Conservation (phyloP, 768 basidiomycete species). For the Ephemerocybe angulata region DNA sequence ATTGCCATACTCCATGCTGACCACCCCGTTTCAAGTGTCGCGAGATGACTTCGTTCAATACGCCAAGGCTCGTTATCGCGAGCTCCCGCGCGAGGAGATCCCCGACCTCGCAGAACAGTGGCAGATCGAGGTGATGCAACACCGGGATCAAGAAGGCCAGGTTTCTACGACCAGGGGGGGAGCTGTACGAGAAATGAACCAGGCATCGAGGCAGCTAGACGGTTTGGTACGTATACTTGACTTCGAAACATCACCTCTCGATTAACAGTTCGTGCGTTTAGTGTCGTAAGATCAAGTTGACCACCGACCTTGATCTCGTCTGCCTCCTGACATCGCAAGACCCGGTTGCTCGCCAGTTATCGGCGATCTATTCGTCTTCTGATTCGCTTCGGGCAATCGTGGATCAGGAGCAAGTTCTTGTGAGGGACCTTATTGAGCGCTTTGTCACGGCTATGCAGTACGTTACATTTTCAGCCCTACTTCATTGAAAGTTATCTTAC, state of each 20-base stretch:
- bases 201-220: background rate
- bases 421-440: background rate
- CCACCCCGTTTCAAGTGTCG: background rate
- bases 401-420: background rate
- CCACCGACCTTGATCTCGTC: background rate
- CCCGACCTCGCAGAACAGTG: background rate
- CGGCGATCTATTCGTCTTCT: background rate
- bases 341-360: background rate
- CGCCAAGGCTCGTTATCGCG: background rate
- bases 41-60: background rate
- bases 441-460: background rate
- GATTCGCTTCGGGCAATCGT: background rate
- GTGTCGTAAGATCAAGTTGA: background rate
- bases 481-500: no score
- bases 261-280: background rate
- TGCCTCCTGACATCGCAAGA: background rate
- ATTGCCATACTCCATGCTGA: background rate
- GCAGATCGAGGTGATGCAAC: background rate
- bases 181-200: background rate
- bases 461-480: background rate
- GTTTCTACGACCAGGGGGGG: background rate
- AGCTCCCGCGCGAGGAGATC: background rate
- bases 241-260: background rate
- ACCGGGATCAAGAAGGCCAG: background rate
- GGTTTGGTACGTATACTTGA: background rate